Evolutionary conservation across 768 basidiomycete species (phyloP).

Genomic region (Leccinum rimulosum): DNA sequence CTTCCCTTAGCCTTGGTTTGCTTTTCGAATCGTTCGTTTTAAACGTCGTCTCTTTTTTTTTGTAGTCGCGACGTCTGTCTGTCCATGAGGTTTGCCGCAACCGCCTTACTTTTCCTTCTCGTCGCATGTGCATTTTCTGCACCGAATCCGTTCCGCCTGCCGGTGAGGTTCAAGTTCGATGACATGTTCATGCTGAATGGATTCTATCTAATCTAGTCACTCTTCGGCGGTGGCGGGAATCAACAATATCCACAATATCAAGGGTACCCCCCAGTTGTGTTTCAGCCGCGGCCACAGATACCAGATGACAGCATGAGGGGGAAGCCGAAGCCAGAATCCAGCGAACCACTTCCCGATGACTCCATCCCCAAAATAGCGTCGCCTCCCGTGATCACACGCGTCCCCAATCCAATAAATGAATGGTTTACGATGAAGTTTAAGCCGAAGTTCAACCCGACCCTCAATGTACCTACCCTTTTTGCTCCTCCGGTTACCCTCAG

Average conservation of each 20-base stretch:
- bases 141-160: not conserved
- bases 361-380: not conserved
- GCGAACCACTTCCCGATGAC: not conserved
- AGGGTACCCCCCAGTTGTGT: not conserved
- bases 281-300: not conserved
- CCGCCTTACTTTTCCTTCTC: not conserved
- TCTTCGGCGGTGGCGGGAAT: not conserved
- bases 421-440: not conserved
- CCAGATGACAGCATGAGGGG: not conserved
- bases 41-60: not conserved
- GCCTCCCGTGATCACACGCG: not conserved
- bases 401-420: not conserved
- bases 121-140: not conserved
- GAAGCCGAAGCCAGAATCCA: not conserved
- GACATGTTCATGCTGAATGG: not conserved
- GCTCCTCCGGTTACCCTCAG: not conserved
- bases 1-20: not conserved
- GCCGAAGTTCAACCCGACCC: not conserved
- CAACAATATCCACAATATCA: not conserved
- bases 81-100: not conserved
- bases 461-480: not conserved
- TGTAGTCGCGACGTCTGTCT: not conserved
- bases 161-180: not conserved
- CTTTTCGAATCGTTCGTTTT: not conserved
- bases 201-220: not conserved